Evolutionary conservation across 208 protist species (phyloP), one percentile per base, ranked within the genome.

Genomic region (Leishmania major): DNA sequence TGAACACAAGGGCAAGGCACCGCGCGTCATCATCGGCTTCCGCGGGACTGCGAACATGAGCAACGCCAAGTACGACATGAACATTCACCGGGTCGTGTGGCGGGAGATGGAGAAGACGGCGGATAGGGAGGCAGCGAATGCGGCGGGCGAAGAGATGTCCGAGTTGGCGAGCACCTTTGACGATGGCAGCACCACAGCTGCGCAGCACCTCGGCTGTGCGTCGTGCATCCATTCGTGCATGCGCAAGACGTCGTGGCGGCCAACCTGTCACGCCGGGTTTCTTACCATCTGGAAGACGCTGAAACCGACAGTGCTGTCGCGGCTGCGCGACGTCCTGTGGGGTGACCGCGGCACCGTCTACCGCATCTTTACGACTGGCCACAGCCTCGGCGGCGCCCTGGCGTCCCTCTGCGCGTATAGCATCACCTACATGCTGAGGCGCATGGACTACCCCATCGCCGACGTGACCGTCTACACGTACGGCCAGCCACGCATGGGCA

Each of bases 401-500:
- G 96, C 96, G 3, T 90, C 88, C 8, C 89, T 98, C n/a, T 93
- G 92, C 78, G 94, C 96, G 47, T 98, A 97, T 84, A 94, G 89
- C 85, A 81, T 96, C 66, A 86, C 86, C 13, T 62, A 78, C 75
- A 78, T 90, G 79, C 87, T 98, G 51, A 45, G 64, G 7, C 49
- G 77, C 40, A 81, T 93, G 43, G 67, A 93, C 64, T 97, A 97
- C 81, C 87, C 92, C 1, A 87, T 96, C 49, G 76, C 89, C 1
- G 91, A 95, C 40, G 89, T 96, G 35, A 97, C 92, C 0, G 93
- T 97, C 35, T 98, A 98, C 89, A 98, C 94, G 25, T 98, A 91
- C 84, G 96, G 96, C 31, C 93, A 95, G 83, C 96, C 96, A 25
- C 94, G 93, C 35, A 43, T 98, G 28, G 94, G 96, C 35, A 98